Conservation (phyloP, 257 asterid species). For the Capsicum rhomboideum region DNA sequence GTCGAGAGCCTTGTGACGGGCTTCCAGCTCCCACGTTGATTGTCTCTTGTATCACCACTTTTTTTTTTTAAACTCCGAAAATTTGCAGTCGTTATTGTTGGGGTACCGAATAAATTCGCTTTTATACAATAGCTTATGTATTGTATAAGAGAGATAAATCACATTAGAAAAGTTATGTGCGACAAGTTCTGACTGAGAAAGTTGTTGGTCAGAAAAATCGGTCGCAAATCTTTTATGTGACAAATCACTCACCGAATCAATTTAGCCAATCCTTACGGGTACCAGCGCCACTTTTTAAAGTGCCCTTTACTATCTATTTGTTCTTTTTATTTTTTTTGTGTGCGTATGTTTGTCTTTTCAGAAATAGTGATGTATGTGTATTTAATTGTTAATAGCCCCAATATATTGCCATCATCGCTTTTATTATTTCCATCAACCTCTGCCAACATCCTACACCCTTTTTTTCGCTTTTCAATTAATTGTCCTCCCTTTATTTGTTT, state of each 20-base stretch:
- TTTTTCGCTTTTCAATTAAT: background rate
- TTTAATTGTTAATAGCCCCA: background rate
- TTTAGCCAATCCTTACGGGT: too few species aligned
- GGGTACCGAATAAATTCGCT: too few species aligned
- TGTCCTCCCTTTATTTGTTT: background rate
- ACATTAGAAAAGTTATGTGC: too few species aligned
- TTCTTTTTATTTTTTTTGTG: background rate
- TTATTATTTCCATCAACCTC: constrained; percentile 13
- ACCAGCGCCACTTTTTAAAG: too few species aligned
- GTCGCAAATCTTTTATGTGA: too few species aligned
- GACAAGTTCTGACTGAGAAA: too few species aligned
- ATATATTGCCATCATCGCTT: background rate
- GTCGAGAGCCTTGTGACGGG: constrained; percentile 15
- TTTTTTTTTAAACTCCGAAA: too few species aligned
- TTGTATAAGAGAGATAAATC: too few species aligned
- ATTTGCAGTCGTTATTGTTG: too few species aligned
- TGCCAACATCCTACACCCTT: background rate
- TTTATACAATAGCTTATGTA: too few species aligned
- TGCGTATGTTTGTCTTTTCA: background rate
- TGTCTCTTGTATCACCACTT: background rate
- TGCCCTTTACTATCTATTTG: background rate
- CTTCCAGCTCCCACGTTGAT: constrained; percentile 21
- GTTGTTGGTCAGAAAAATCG: too few species aligned
- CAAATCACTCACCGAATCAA: too few species aligned
- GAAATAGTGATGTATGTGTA: background rate